These are phyloP conservation scores for Akanthomyces lecanii DNA, from an alignment of 2,329 filamentous ascomycete genomes.

Conservation along the genomic window DNA sequence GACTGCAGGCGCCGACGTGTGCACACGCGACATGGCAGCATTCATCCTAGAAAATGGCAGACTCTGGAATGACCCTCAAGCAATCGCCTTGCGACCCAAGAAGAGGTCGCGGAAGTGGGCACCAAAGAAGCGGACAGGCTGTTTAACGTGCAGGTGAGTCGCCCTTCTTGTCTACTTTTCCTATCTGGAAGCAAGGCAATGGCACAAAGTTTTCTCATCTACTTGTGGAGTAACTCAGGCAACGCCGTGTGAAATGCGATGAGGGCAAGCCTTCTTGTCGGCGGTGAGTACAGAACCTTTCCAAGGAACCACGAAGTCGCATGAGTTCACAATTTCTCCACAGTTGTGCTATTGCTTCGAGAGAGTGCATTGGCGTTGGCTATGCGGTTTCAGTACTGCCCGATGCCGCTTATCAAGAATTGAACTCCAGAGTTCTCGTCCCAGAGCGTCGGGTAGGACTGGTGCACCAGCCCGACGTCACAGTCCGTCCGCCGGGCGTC, in stretches of 20 bases:
- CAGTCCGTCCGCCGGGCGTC: neutral
- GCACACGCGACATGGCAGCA: neutral
- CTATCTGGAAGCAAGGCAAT: too few relatives aligned
- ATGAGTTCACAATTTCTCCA: neutral
- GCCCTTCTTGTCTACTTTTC: neutral
- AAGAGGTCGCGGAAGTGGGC: conserved; percentile 2
- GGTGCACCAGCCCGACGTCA: neutral
- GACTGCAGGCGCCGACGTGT: neutral
- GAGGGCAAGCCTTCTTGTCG: conserved; percentile 5
- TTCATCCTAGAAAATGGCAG: conserved; percentile 1
- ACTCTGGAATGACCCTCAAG: conserved; percentile 1
- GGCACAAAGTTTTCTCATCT: neutral
- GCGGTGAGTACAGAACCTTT: neutral
- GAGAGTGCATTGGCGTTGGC: neutral
- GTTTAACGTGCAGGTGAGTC: conserved; percentile 8
- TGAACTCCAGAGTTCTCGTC: neutral
- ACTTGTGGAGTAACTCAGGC: neutral
- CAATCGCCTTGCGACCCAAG: neutral
- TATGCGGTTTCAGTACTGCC: neutral
- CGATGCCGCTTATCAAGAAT: neutral
- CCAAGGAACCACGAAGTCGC: neutral
- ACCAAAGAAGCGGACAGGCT: conserved; percentile 3
- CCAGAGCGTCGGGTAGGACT: neutral
- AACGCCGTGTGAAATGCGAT: conserved; percentile 6
- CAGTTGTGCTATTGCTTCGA: neutral